Evolutionary conservation across 306 rosid species (phyloP).

Genomic region (Fagus crenata): DNA sequence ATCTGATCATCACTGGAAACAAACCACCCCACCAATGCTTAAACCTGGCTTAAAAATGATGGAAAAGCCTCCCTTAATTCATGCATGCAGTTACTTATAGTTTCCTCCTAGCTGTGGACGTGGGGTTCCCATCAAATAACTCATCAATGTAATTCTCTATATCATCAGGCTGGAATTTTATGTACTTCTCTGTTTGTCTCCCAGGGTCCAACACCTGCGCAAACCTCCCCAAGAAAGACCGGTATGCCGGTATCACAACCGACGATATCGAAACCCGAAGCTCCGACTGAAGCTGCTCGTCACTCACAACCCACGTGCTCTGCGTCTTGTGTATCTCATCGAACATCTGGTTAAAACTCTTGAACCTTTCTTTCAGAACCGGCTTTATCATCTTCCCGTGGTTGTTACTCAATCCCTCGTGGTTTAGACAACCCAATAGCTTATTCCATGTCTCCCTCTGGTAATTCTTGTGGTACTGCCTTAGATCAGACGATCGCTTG

Average conservation of each 20-base stretch:
- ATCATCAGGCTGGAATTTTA: conserved; percentile 84
- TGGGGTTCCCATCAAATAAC: conserved; percentile 72
- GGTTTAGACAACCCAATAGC: conserved; percentile 53
- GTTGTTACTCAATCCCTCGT: conserved; percentile 53
- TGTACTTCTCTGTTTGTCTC: conserved; percentile 76
- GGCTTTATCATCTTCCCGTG: conserved; percentile 72
- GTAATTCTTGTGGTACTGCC: conserved; percentile 74
- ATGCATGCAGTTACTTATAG: conserved; percentile 1
- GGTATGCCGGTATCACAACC: conserved; percentile 78
- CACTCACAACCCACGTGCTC: conserved; percentile 89
- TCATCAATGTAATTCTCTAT: conserved; percentile 71
- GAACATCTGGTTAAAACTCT: conserved; percentile 66
- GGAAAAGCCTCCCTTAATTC: too few relatives aligned
- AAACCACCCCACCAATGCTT: too few relatives aligned
- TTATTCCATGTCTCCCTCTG: conserved; percentile 77
- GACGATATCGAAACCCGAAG: conserved; percentile 76
- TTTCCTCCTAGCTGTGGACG: conserved; percentile 51
- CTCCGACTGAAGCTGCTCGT: conserved; percentile 91
- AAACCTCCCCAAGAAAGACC: conserved; percentile 71
- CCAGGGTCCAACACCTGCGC: conserved; percentile 63
- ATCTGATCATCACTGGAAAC: too few relatives aligned
- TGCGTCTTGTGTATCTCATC: conserved; percentile 90
- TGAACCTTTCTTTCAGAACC: conserved; percentile 80
- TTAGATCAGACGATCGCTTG: conserved; percentile 59
- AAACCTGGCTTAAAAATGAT: not conserved